Evolutionary conservation across 2,329 filamentous ascomycete species (phyloP), one percentile per base, ranked within the genome.

Genomic region (Nemania sp.): DNA sequence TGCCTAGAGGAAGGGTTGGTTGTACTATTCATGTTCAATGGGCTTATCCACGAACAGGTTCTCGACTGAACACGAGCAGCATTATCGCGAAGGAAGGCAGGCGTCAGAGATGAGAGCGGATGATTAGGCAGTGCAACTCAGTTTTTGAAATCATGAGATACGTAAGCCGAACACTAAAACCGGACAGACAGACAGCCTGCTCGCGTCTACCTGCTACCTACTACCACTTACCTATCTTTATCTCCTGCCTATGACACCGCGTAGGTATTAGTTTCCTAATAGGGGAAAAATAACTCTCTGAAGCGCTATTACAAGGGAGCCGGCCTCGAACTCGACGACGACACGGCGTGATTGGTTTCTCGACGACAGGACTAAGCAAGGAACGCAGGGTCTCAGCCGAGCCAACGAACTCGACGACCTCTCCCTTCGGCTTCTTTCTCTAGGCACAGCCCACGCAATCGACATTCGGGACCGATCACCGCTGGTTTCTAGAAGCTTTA

Each of bases 381-480:
- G 40, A 45, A 39, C 21, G 54, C 35, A 50, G 42, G 20, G 32
- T 50, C n/a, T 48, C 54, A 54, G 52, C 49, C 54, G 57, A 57
- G 49, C 53, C 57, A 25, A 58, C 61, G 37, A 35, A 25, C 37
- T 18, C 32, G 21, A 49, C 43, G 34, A 12, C 34, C 2, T 32
- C 3, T 20, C n/a, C n/a, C 21, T 35, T 25, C 39, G 32, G 40
- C 21, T 37, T 32, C 43, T 32, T 13, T 17, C 20, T 20, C 43
- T 35, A 34, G 52, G 53, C 53, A 53, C 25, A 60, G 50, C 42
- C 42, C 35, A 18, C 37, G 35, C 53, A 53, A 53, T 55, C 21
- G 47, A 18, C 56, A 57, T 40, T 60, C 61, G 61, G 61, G 58
- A 60, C 62, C 62, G 62, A 62, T 48, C 46, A 20, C 29, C 32